Evolutionary conservation across 768 basidiomycete genomes (phyloP), one percentile per base, ranked within the genome.

Genomic region (Asterophora lycoperdoides): DNA sequence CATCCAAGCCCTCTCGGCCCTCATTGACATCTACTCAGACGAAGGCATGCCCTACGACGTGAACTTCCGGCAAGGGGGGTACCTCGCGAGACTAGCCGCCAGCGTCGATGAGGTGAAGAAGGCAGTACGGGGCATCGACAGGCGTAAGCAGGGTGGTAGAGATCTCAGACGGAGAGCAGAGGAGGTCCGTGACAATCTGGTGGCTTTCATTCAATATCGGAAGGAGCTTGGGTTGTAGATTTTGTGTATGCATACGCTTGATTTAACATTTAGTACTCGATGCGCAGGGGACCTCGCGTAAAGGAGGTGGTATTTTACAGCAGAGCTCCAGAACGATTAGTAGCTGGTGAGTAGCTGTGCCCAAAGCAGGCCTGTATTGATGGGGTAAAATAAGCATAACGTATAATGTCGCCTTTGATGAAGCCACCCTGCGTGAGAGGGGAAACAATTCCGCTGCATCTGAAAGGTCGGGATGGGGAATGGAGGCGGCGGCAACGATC

Each of bases 1-100:
- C 44, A 75, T 96, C 19, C 89, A 93, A 58, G 80, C 81, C 1
- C 72, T 79, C 8, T 91, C 93, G 11, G 88, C 88, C 19, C 71
- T 96, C 38, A 89, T 96, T 49, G 93, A 96, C 62, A 90, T 95
- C 44, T 97, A 88, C 64, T 90, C 93, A 3, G 93, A 97, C 67
- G 93, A 97, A 66, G 75, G 67, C 7, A 64, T 80, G 46, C 76
- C 84, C 0, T 93, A 89, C 60, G 93, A 97, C 62, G 61, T 80
- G 49, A 90, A 90, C 63, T 93, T 93, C 71, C 76, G 81, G 36
- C 69, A 83, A 48, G 79, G 79, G 0, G 62, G 67, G 11, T 88
- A 77, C 60, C 66, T 86, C 0, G 73, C 73, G 14, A 69, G 68
- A 43, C 75, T 93, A 5, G 68, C 66, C 11, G 74, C 69, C n/a